Conservation (phyloP, 83 land plant species). For the Picea engelmannii region DNA sequence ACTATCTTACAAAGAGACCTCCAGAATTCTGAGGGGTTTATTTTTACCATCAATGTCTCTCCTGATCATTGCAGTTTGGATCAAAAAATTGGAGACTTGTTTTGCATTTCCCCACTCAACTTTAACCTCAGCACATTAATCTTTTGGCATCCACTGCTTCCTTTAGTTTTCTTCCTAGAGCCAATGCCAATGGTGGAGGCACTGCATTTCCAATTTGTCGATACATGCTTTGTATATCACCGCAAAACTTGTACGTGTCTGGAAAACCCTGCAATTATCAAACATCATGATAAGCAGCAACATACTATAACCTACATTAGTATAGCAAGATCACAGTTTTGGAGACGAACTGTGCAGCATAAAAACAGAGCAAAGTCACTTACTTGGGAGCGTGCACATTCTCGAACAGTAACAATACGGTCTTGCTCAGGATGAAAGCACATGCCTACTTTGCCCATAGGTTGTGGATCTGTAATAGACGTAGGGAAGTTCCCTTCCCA, state of each 20-base stretch:
- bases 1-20: not conserved
- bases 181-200: constrained; percentile 92
- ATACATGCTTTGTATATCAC: constrained; percentile 79
- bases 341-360: not conserved
- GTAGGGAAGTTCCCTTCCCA: constrained; percentile 99
- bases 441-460: constrained; percentile 99
- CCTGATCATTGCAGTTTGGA: not conserved
- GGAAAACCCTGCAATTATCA: constrained; percentile 87
- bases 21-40: not conserved
- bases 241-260: constrained; percentile 75
- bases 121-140: not conserved
- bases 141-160: constrained; percentile 51
- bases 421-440: constrained; percentile 99
- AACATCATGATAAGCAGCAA: not conserved
- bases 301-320: not conserved
- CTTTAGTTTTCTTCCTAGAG: constrained; percentile 86
- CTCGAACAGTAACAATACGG: constrained; percentile 95
- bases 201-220: constrained; percentile 98
- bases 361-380: not conserved
- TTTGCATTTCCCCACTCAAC: not conserved
- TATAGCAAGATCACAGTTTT: not conserved
- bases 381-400: constrained; percentile 98
- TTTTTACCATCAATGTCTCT: not conserved
- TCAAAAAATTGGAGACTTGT: not conserved
- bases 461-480: constrained; percentile 98